Conservation (phyloP, 2,329 filamentous ascomycete species). For the Aschersonia sp. region DNA sequence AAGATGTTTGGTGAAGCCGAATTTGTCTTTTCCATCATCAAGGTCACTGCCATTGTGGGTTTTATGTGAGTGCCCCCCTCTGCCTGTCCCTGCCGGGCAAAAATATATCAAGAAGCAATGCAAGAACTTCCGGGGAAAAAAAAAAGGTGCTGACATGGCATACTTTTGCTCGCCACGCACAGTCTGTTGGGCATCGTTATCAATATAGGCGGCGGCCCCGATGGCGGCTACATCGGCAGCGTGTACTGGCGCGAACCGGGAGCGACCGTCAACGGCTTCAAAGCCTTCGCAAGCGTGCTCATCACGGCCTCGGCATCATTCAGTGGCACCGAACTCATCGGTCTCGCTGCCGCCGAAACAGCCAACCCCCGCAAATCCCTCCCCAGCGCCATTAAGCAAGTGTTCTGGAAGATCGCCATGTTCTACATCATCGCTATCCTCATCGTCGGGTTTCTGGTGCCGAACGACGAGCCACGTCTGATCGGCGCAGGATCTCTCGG, state of each 20-base stretch:
- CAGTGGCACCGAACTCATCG: constrained; percentile 62
- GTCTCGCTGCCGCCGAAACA: constrained; percentile 64
- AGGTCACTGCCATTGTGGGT: constrained; percentile 11
- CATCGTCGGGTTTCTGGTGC: neutral
- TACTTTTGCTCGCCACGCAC: neutral
- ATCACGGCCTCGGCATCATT: constrained; percentile 48
- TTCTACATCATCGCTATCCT: constrained; percentile 75
- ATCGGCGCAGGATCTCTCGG: neutral
- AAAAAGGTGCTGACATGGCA: too few species aligned
- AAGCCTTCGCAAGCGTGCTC: constrained; percentile 19
- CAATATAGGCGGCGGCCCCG: neutral
- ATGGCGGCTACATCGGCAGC: neutral
- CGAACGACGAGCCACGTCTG: neutral
- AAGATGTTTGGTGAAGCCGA: constrained; percentile 13
- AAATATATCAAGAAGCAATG: neutral
- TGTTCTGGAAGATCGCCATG: constrained; percentile 85
- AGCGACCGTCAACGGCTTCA: neutral
- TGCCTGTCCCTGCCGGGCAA: neutral
- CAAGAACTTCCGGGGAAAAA: neutral
- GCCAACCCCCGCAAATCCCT: constrained; percentile 69
- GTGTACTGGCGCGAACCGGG: neutral
- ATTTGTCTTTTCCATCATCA: constrained; percentile 10
- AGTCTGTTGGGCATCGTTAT: neutral
- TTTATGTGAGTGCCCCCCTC: constrained; percentile 8
- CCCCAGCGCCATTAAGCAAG: constrained; percentile 79